These are phyloP conservation scores for Podila epigama DNA, from an alignment of 192 early-diverging fungal species.

Conservation along the genomic window DNA sequence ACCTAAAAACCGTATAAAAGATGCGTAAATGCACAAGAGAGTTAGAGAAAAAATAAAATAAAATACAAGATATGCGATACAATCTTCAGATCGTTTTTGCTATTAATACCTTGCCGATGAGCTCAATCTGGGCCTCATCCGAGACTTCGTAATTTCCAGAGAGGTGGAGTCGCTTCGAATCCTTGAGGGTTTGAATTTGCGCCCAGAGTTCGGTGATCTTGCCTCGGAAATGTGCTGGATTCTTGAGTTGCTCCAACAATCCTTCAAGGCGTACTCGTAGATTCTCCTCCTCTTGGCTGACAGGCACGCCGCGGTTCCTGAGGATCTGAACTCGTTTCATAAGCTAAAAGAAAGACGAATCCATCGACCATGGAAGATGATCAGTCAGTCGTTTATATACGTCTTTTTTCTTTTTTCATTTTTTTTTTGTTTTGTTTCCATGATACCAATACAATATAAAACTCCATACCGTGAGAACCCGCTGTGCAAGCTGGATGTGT, in stretches of 20 bases:
- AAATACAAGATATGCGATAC: not conserved
- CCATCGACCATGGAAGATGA: no score
- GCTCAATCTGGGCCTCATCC: constrained; percentile 64
- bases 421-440: not conserved
- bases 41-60: not conserved
- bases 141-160: constrained; percentile 57
- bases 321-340: constrained; percentile 89
- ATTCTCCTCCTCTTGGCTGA: constrained; percentile 84
- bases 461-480: constrained; percentile 67
- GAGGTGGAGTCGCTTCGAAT: constrained; percentile 49
- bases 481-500: constrained; percentile 77
- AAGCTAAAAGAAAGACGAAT: no score
- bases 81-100: no score
- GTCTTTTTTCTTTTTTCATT: no score
- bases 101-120: constrained; percentile 56
- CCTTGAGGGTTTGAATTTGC: constrained; percentile 76
- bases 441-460: not conserved
- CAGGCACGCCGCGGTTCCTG: constrained; percentile 80
- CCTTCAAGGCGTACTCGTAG: constrained; percentile 78
- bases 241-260: constrained; percentile 75
- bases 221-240: constrained; percentile 83
- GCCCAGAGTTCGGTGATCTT: constrained; percentile 86
- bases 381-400: no score
- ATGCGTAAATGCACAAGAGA: not conserved
- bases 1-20: constrained; percentile 13